These are phyloP conservation scores for Lentinula lateritia DNA, from an alignment of 768 basidiomycete genomes.

Conservation along the genomic window DNA sequence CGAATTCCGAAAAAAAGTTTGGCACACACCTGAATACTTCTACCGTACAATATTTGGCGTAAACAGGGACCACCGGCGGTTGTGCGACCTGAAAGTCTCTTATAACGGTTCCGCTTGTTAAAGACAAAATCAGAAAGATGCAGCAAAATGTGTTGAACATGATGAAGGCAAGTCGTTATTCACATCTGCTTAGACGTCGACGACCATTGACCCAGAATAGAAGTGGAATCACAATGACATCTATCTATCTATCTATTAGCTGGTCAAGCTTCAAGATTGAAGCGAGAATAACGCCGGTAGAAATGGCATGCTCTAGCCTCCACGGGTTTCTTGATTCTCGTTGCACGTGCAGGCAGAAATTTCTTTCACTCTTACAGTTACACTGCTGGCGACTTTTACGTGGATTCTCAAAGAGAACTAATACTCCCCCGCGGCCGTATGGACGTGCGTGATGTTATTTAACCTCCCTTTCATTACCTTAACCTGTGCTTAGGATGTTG, in stretches of 20 bases:
- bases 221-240: background rate
- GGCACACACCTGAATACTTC: slow-evolving; percentile 54
- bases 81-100: slow-evolving; percentile 62
- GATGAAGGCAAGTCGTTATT: background rate
- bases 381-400: background rate
- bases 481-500: slow-evolving; percentile 23
- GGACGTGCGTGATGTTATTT: slow-evolving; percentile 12
- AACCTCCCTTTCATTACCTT: slow-evolving; percentile 8
- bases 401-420: background rate
- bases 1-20: background rate
- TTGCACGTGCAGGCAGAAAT: background rate
- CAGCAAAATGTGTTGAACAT: background rate
- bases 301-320: too few species aligned
- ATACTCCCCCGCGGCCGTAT: slow-evolving; percentile 20
- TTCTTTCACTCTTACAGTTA: background rate
- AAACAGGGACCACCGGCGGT: slow-evolving; percentile 61
- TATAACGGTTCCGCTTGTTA: background rate
- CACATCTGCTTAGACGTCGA: too few species aligned
- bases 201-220: background rate
- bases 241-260: too few species aligned
- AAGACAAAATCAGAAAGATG: background rate
- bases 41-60: slow-evolving; percentile 57
- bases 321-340: too few species aligned
- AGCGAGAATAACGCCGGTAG: too few species aligned
- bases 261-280: too few species aligned